Evolutionary conservation across 2,329 filamentous ascomycete genomes (phyloP), one percentile per base, ranked within the genome.

Genomic region (Pseudogymnoascus sp.): DNA sequence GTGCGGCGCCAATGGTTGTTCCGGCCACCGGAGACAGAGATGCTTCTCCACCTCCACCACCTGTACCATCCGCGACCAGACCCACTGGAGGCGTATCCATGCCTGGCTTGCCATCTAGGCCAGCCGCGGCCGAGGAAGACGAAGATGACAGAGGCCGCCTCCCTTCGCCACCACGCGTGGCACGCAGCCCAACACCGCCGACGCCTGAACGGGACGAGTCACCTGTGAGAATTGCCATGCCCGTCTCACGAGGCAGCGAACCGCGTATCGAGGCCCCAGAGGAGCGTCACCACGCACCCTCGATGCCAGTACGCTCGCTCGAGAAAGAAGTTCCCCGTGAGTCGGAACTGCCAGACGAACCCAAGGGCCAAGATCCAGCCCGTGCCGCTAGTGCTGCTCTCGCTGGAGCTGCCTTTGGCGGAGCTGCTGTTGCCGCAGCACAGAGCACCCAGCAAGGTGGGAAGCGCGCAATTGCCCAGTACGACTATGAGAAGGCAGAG

Each of bases 401-500:
- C 11, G 83, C 82, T 18, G 77, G 77, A 69, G 77, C 77, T 62
- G 76, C 75, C 14, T 77, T 80, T 67, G 78, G 74, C 29, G 76
- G 76, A 26, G 62, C 69, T 31, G 61, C 69, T 39, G 63, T 68
- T 40, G 77, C 81, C 18, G 78, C 76, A 29, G 74, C 78, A 68
- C 74, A 75, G 51, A 78, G 79, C 31, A 77, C 76, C 1, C 68
- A 77, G 26, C 71, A 72, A 11, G 82, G 82, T 37, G 89, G 89
- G 62, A 84, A 87, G 73, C 86, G 86, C 59, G 95, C 95, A 1
- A 72, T 96, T 64, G 85, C 95, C 37, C 87, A 95, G 71, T 99
- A 95, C 74, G 95, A 99, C 74, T 99, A 99, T 73, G 93, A 97
- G 71, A 97, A 96, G 78, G 92, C 92, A 1, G 95, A 99, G 75